Base-by-base conservation (phyloP, 2,329 filamentous ascomycete genomes). In the Parafenestella ontariensis region DNA sequence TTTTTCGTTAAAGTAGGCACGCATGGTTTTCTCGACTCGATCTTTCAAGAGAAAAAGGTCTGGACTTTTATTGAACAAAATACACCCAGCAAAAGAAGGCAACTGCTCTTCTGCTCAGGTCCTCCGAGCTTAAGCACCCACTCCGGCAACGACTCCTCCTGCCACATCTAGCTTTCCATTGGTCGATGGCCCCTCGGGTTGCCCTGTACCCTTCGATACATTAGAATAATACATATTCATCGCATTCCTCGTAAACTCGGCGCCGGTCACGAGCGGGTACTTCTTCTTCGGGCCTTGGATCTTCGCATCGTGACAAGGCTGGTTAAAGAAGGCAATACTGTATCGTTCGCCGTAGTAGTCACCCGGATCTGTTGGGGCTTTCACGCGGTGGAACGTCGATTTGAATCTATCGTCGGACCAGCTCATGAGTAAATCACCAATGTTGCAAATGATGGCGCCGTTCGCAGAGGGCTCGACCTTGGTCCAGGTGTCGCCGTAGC, bases 391-490 rank as follows among this genome's bases (percentile, higher is more conserved):
- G 48, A 87, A 85, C 0, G 86, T 87, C 36, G 82, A 85, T 73
- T 88, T 89, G 77, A 89, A 88, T 18, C 85, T 81, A 69, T 89
- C 87, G 65, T 89, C 86, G 24, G 81, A 85, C 85, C 86, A 88
- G 37, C 79, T 82, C 87, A 89, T 88, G 15, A 89, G 77, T 49
- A 89, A 75, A 66, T 89, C 86, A 3, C 87, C 87, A 56, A 88
- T 86, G 62, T 88, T 88, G 71, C 86, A 88, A 8, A 89, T 82
- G 50, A 87, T 85, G 2, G 56, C 82, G 34, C 3, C 28, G 24
- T 56, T 17, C 47, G 42, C 15, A 37, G n/a, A n/a, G 18, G 83
- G 83, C 56, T 85, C 81, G n/a, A 89, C 80, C 54, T 84, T 84
- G 9, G 86, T 89, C 87, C 87, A 89, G 0, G 72, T 73, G 63